A percentile compares a stretch with the other conserved stretches of the same genome.
Evolutionary conservation across 2,329 filamentous ascomycete genomes (phyloP).

Genomic region (Tolypocladium endophyticum): DNA sequence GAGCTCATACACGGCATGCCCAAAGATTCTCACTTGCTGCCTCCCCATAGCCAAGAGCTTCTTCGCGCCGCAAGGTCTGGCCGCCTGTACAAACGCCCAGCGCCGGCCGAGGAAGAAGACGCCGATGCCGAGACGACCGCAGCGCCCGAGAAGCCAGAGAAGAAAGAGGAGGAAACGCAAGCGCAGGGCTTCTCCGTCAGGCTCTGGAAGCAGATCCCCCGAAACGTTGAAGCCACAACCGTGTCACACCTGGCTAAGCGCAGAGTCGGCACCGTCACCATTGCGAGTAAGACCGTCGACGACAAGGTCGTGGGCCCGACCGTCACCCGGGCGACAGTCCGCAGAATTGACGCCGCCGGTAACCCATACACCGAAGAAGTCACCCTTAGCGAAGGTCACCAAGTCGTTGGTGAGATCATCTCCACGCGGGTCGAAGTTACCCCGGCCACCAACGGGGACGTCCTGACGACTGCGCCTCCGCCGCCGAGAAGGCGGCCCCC

Average conservation of each 20-base stretch:
- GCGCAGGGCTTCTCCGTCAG: slow-evolving; percentile 43
- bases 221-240: slow-evolving; percentile 42
- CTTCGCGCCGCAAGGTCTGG: slow-evolving; percentile 73
- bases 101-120: slow-evolving; percentile 50
- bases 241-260: slow-evolving; percentile 50
- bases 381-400: slow-evolving; percentile 68
- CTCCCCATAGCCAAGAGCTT: slow-evolving; percentile 71
- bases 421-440: slow-evolving; percentile 45
- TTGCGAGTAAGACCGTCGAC: slow-evolving; percentile 40
- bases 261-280: slow-evolving; percentile 49
- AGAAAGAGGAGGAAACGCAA: slow-evolving; percentile 52
- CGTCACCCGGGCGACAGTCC: slow-evolving; percentile 69
- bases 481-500: slow-evolving; percentile 53
- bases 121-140: slow-evolving; percentile 33
- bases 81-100: slow-evolving; percentile 61
- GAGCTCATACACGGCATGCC: slow-evolving; percentile 77
- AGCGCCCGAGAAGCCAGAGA: slow-evolving; percentile 41
- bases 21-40: slow-evolving; percentile 68
- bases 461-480: slow-evolving; percentile 29
- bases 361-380: slow-evolving; percentile 79
- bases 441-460: slow-evolving; percentile 47
- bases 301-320: slow-evolving; percentile 38
- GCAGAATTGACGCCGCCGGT: slow-evolving; percentile 65
- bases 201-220: slow-evolving; percentile 51
- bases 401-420: slow-evolving; percentile 72